Base-by-base conservation (phyloP, 768 basidiomycete species). In the Fomitopsis pulvina region DNA sequence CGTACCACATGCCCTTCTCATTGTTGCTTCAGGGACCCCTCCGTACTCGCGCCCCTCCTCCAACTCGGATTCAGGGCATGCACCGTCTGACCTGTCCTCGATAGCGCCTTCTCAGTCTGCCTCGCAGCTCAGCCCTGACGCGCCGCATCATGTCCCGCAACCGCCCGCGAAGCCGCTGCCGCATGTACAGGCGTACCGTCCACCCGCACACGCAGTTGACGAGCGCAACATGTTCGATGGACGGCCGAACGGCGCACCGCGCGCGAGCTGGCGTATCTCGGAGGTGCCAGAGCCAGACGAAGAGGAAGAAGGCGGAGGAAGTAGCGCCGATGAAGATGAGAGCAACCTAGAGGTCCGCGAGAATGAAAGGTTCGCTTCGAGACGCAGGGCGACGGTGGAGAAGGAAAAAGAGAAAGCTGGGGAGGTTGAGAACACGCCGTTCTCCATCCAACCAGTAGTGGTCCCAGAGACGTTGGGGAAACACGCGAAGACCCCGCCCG, bases 41-140 rank as follows among this genome's bases (percentile, higher is more conserved):
- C 52, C 56, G 26, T 57, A 60, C 38, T 4, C 47, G 26, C 47
- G 22, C 43, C 43, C n/a, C 45, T 44, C n/a, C 53, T 54, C 27
- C 58, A 60, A 34, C 60, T 48, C 47, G 6, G 47, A 48, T 26
- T 48, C 38, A 4, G 57, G 55, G 20, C 50, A 56, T 38, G 52
- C 52, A 10, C 66, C 69, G 3, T 80, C 81, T 47, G 79, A 82
- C 61, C 61, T 76, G 12, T 80, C 79, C n/a, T 85, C 84, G 1
- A 68, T 87, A 53, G 77, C 80, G 0, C 85, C 85, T n/a, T 87
- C 85, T 5, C 86, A 87, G 54, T 86, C 84, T 2, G 83, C 83
- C 2, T 87, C 86, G 16, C 83, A 88, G 64, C 70, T 75, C 44
- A 66, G 67, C 40, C 50, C 61, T 55, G 28, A 38, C 26, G 40